Evolutionary conservation across 441 rosid species (phyloP), one percentile per base, ranked within the genome.

Genomic region (Syzygium syzygioides): DNA sequence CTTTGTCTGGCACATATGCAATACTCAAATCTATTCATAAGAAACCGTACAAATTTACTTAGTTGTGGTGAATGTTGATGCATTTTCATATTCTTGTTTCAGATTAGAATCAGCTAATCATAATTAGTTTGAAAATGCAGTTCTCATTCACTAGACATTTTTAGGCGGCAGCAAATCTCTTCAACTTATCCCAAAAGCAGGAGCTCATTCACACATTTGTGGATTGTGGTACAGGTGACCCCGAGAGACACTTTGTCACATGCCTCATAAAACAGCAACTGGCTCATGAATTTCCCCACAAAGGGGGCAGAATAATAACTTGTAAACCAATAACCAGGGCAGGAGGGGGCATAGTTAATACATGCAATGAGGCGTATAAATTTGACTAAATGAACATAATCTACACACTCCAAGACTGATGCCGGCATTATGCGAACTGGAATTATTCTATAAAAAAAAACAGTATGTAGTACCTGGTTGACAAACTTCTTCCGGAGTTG

Each of bases 401-500:
- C 59, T 30, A 55, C 37, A 55, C 62, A 62, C 55, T 48, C 66
- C 85, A 53, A 76, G 85, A 30, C 60, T 14, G 57, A 64, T 11
- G 15, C 34, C 15, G n/a, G 76, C 45, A 37, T 6, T 11, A 71
- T 37, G 83, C 53, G 50, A 85, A 86, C 57, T 32, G 57, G 57
- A 50, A 88, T 80, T 83, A 88, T 66, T 60, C 30, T 62, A 34
- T 32, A 25, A 34, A 14, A 25, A 34, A 14, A 85, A 17, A 45
- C 8, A 45, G 26, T 76, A 53, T 87, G 50, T 54, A 55, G 55
- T 90, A 97, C 99, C 98, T 98, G 99, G 91, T 95, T 93, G 80
- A 87, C 86, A 89, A 95, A 96, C 90, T 95, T 96, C 95, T 94
- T 96, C 90, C 93, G 95, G n/a, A 98, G 96, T 86, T 97, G 99